Base-by-base conservation (phyloP, 2,329 filamentous ascomycete species). In the Colletotrichum sp. region DNA sequence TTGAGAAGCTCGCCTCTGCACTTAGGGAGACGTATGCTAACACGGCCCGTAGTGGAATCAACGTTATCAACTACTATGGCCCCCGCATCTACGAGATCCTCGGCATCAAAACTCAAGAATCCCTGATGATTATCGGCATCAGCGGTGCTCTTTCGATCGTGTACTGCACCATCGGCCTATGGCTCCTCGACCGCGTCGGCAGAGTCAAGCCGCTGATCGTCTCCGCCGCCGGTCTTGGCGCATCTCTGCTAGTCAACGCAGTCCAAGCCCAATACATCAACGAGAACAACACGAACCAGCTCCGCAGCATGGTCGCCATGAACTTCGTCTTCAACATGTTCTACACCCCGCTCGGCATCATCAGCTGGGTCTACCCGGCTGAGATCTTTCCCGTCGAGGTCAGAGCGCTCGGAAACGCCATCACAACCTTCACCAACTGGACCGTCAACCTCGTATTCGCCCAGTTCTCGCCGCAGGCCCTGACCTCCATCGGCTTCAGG, bases 81-180 rank as follows among this genome's bases (percentile, higher is more conserved):
- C 80, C 80, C 36, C 81, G 84, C 1, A 86, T 89, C 49, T 89
- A 89, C 78, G 79, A 81, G 18, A 83, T 85, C 10, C 83, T 89
- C 1, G 86, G 87, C 16, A 85, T 90, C 60, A 79, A 82, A 5
- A 86, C 83, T 3, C 84, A 84, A 6, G 86, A 83, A 2, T 87
- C 87, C 0, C 84, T 90, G 6, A 86, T 90, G 82, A 88, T 90
- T 55, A 87, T 89, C 76, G 89, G 88, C 10, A 86, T 90, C 77
- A 88, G 85, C 78, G 88, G 88, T 26, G 87, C 88, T 1, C 82
- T 90, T 9, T 87, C 88, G 0, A 87, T 87, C 57, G 81, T 88
- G 16, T 89, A 87, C 84, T 88, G 88, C 77, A 87, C 84, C 5
- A 79, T 88, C 6, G 87, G 87, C 64, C 84, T 90, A 71, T 80